Evolutionary conservation across 306 rosid genomes (phyloP).

Genomic region (Lagenaria siceraria): DNA sequence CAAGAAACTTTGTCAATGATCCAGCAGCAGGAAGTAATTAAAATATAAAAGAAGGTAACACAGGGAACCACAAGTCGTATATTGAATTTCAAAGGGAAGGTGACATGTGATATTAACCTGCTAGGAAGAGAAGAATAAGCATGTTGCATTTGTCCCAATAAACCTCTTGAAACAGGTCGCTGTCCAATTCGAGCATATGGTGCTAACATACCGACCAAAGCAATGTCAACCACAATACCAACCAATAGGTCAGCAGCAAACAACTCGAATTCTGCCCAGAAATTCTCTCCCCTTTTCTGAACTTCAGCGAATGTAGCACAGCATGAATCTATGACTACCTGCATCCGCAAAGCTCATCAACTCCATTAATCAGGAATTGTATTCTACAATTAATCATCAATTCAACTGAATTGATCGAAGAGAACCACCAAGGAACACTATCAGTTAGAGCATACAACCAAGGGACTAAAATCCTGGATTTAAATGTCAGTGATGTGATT

Average conservation of each 20-base stretch:
- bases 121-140: conserved; percentile 81
- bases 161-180: conserved; percentile 52
- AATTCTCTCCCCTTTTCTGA: conserved; percentile 82
- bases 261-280: conserved; percentile 88
- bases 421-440: background rate
- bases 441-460: background rate
- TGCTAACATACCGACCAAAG: conserved; percentile 80
- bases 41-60: conserved; percentile 1
- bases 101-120: conserved; percentile 32
- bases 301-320: conserved; percentile 94
- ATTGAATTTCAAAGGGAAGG: background rate
- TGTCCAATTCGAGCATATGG: conserved; percentile 82
- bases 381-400: background rate
- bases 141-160: conserved; percentile 60
- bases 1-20: background rate
- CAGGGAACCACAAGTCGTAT: background rate
- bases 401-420: background rate
- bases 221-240: conserved; percentile 78
- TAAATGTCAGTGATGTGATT: background rate
- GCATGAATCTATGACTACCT: conserved; percentile 85
- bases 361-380: background rate
- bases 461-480: background rate
- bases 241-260: conserved; percentile 87
- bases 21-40: background rate
- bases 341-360: conserved; percentile 13